Base-by-base conservation (phyloP, 768 basidiomycete genomes). In the Leccinum subtestaceum region DNA sequence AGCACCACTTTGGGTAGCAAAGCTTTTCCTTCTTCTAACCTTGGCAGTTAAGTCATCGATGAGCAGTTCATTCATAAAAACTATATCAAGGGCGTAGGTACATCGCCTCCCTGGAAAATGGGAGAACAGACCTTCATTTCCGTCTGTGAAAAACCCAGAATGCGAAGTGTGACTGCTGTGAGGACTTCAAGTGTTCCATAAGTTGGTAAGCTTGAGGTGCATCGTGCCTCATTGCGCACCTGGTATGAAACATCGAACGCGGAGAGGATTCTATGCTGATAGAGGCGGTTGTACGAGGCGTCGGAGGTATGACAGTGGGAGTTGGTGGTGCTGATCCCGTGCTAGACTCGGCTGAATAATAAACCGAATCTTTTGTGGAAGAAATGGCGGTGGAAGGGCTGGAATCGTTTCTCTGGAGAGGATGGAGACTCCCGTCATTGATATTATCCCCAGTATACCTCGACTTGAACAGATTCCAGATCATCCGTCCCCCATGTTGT, bases 311-410 rank as follows among this genome's bases (percentile, higher is more conserved):
- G 17, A 69, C 53, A 40, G 59, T 5, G 2, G 65, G 58, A 2
- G 46, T 60, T 11, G 60, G 25, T 2, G 60, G 52, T 2, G n/a
- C 19, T 12, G 57, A 67, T 9, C 40, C 48, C 19, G 29, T 34
- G 43, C 57, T 57, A 25, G 67, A 67, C 15, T 48, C 8, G 3
- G 56, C 34, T 43, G 65, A 67, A 50, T 57, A n/a, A 55, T 38
- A 67, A 43, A 46, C 52, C 10, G 57, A 10, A n/a, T 43, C 40
- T 43, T 4, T 43, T n/a, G 40, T 43, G n/a, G 40, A 43, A 43
- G 40, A 57, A 5, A 51, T 11, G 1, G 21, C 2, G 19, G 27
- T 57, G 25, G 29, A 50, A 21, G n/a, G 13, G 11, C 5, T 34
- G 45, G 59, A 17, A 55, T 27, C 0, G n/a, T 17, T 53, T 10